Evolutionary conservation across 2,329 filamentous ascomycete genomes (phyloP).

Genomic region (Exophiala lecanii-corni): DNA sequence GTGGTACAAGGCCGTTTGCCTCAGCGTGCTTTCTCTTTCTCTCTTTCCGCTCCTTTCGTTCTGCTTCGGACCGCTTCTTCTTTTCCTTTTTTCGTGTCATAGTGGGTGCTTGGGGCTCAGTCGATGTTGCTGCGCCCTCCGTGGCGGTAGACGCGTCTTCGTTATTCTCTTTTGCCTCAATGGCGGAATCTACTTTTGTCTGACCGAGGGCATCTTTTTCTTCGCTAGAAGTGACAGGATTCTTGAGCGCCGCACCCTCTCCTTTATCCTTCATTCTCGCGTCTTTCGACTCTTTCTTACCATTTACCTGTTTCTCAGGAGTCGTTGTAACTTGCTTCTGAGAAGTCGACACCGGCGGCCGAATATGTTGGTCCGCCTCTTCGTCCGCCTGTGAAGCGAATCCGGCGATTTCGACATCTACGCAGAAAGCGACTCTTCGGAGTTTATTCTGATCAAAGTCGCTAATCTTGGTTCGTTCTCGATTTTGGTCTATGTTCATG

Average conservation of each 20-base stretch:
- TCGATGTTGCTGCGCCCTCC: constrained; percentile 1
- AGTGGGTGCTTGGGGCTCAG: constrained; percentile 38
- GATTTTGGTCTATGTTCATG: constrained; percentile 76
- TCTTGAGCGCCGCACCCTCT: constrained; percentile 70
- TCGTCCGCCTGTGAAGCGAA: constrained; percentile 71
- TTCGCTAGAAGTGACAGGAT: constrained; percentile 51
- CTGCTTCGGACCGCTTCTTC: constrained; percentile 91
- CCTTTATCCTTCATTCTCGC: constrained; percentile 62
- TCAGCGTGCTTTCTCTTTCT: constrained; percentile 79
- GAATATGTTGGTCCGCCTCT: constrained; percentile 41
- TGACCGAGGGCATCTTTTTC: constrained; percentile 53
- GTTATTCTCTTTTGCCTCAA: constrained; percentile 17
- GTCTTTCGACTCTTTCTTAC: constrained; percentile 38
- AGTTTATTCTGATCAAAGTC: constrained; percentile 79
- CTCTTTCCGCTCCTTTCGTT: constrained; percentile 87
- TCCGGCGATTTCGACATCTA: constrained; percentile 94
- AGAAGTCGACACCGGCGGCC: constrained; percentile 19
- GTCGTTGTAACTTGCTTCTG: constrained; percentile 27
- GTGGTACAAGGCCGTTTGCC: constrained; percentile 78
- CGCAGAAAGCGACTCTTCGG: constrained; percentile 86
- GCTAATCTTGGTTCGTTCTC: constrained; percentile 72
- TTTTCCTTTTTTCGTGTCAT: constrained; percentile 80
- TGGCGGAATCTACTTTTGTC: constrained; percentile 26
- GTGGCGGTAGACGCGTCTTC: constrained; percentile 28
- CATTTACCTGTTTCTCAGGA: constrained; percentile 29